phyloP scores from a whole-genome alignment of 1,139 yeast species.

The Debaryomyces singareniensis region DNA sequence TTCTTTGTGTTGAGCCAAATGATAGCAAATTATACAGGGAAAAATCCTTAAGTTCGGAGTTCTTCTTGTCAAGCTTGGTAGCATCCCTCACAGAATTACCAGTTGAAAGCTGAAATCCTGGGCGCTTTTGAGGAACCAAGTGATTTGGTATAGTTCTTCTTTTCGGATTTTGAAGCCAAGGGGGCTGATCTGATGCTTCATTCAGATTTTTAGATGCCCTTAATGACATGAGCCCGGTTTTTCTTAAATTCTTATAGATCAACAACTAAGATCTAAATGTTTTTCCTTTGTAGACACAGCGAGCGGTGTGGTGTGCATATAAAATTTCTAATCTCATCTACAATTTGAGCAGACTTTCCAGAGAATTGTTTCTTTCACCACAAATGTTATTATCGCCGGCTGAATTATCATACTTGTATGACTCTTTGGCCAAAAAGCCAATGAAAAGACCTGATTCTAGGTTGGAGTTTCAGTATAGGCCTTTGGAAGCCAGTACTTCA shows the following conservation, averaged over 20 bases:
- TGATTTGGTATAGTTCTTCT: conserved; percentile 57
- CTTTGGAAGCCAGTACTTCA: conserved; percentile 75
- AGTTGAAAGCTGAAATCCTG: conserved; percentile 33
- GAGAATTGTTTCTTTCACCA: too few relatives aligned
- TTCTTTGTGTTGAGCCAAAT: conserved; percentile 31
- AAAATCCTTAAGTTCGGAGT: conserved; percentile 9
- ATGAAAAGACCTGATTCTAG: conserved; percentile 84
- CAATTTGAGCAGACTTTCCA: too few relatives aligned
- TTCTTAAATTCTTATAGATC: too few relatives aligned
- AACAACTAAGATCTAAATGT: too few relatives aligned
- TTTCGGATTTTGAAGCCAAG: conserved; percentile 51
- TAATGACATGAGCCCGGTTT: conserved; percentile 1
- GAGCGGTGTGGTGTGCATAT: too few relatives aligned
- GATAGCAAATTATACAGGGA: conserved; percentile 33
- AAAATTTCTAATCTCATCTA: too few relatives aligned
- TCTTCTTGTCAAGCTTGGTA: conserved; percentile 7
- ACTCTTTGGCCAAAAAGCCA: conserved; percentile 57
- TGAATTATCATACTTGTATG: conserved; percentile 74
- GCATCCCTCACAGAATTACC: conserved; percentile 16
- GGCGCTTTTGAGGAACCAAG: conserved; percentile 37
- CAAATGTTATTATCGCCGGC: conserved; percentile 73
- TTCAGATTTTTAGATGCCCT: conserved; percentile 1
- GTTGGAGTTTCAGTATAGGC: conserved; percentile 65
- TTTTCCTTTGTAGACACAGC: too few relatives aligned
- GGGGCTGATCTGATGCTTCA: conserved; percentile 19